A percentile compares a stretch with the other conserved stretches of the same genome.
These are phyloP conservation scores for Monoraphidium neglectum DNA, from an alignment of 139 green algal species.

Conservation along the genomic window DNA sequence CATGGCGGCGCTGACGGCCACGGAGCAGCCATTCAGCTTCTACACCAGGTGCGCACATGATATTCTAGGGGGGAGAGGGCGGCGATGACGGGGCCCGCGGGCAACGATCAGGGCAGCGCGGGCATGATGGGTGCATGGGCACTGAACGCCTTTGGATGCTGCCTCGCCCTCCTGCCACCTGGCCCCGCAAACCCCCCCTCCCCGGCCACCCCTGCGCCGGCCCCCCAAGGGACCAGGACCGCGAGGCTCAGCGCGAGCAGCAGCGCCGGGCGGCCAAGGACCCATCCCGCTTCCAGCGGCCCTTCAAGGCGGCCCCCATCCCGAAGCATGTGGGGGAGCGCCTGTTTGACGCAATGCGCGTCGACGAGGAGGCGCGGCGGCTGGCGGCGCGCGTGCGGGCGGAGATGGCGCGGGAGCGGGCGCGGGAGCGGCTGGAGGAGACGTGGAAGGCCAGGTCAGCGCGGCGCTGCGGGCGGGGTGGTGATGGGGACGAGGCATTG, in stretches of 20 bases:
- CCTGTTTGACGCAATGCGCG: neutral
- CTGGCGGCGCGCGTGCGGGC: constrained; percentile 21
- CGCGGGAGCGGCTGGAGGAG: constrained; percentile 14
- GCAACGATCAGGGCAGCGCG: too few species aligned
- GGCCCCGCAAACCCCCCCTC: too few species aligned
- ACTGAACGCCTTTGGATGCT: too few species aligned
- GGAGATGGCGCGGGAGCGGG: constrained; percentile 24
- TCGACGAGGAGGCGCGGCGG: neutral
- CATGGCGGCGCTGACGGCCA: neutral
- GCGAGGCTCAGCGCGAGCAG: constrained; percentile 16
- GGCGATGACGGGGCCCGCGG: constrained; percentile 19
- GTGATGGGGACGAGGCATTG: neutral
- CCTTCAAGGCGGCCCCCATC: constrained; percentile 24
- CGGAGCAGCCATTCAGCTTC: constrained; percentile 46
- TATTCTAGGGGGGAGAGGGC: constrained; percentile 14
- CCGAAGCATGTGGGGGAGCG: constrained; percentile 6
- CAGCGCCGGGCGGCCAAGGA: constrained; percentile 9
- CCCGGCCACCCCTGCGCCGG: too few species aligned
- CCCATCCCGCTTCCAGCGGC: constrained; percentile 40
- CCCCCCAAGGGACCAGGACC: too few species aligned
- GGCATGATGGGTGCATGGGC: too few species aligned
- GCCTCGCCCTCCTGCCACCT: too few species aligned
- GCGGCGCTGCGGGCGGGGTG: neutral
- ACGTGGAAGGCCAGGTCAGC: constrained; percentile 4
- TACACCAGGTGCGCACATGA: too few species aligned